Percentiles rank a stretch among this genome's conserved stretches.
These are phyloP conservation scores for Cucurbitaria berberidis DNA, from an alignment of 2,329 filamentous ascomycete species.

Conservation along the genomic window DNA sequence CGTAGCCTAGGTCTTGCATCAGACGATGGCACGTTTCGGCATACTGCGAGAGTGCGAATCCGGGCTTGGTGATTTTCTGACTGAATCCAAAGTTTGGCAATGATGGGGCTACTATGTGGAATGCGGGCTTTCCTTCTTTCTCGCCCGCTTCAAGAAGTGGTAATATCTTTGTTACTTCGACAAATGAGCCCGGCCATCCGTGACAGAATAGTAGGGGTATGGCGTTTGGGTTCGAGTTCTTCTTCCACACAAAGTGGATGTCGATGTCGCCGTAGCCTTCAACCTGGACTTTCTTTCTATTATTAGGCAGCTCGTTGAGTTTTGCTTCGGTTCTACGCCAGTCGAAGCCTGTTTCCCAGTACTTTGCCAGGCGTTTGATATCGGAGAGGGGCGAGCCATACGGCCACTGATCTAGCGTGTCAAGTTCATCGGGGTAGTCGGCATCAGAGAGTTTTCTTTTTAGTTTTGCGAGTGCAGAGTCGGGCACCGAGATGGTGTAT, in stretches of 20 bases:
- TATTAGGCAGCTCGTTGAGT: constrained; percentile 68
- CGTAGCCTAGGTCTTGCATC: constrained; percentile 72
- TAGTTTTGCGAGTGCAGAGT: constrained; percentile 60
- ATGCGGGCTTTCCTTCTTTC: constrained; percentile 52
- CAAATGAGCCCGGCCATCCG: constrained; percentile 73
- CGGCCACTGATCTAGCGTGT: constrained; percentile 56
- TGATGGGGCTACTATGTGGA: constrained; percentile 61
- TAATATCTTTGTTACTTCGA: constrained; percentile 70
- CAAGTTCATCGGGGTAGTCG: constrained; percentile 63
- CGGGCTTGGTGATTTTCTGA: constrained; percentile 57
- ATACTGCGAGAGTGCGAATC: constrained; percentile 66
- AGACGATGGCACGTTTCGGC: constrained; percentile 70
- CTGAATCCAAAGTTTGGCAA: constrained; percentile 65
- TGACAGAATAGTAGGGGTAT: constrained; percentile 73
- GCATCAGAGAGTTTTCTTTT: constrained; percentile 61
- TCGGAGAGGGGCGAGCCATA: constrained; percentile 67
- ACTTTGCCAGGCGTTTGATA: constrained; percentile 62
- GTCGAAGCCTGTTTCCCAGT: constrained; percentile 65
- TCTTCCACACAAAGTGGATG: constrained; percentile 70
- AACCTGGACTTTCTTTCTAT: constrained; percentile 59
- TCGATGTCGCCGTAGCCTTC: constrained; percentile 65
- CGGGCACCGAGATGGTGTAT: constrained; percentile 36
- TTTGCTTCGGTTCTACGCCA: constrained; percentile 66
- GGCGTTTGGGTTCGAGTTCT: constrained; percentile 57
- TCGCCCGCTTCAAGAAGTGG: constrained; percentile 46